Evolutionary conservation across 176 grass and related monocot genomes (phyloP).

Genomic region (Urochloa ruziziensis): DNA sequence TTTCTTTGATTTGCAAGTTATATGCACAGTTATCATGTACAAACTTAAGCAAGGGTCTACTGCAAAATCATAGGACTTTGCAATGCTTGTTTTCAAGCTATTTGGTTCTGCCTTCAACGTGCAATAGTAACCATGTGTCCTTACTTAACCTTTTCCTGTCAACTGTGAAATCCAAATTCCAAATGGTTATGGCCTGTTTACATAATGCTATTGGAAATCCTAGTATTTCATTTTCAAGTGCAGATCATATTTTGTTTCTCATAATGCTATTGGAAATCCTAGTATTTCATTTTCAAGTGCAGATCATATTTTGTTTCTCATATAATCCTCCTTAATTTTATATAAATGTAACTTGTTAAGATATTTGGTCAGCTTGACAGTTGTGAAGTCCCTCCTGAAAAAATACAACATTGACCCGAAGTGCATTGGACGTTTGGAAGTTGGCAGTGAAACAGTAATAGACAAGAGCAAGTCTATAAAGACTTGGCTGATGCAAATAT

Average conservation of each 20-base stretch:
- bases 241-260: neutral
- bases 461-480: conserved; percentile 99
- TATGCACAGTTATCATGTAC: neutral
- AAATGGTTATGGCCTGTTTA: neutral
- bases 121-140: neutral
- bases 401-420: conserved; percentile 85
- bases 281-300: neutral
- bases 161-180: neutral
- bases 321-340: too few relatives aligned
- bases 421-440: conserved; percentile 86
- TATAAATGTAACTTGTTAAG: conserved; percentile 6
- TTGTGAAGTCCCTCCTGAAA: conserved; percentile 75
- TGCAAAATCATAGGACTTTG: neutral
- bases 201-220: neutral
- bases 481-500: conserved; percentile 99
- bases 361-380: conserved; percentile 70
- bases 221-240: neutral
- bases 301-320: neutral
- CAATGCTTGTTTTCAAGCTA: neutral
- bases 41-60: neutral
- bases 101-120: neutral
- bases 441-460: conserved; percentile 96
- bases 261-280: neutral
- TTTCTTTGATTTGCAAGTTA: neutral
- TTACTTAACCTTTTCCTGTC: neutral